Percentiles rank a stretch among this genome's conserved stretches.
These are phyloP conservation scores for Volvox reticuliferus DNA, from an alignment of 139 green algal species.

Conservation along the genomic window DNA sequence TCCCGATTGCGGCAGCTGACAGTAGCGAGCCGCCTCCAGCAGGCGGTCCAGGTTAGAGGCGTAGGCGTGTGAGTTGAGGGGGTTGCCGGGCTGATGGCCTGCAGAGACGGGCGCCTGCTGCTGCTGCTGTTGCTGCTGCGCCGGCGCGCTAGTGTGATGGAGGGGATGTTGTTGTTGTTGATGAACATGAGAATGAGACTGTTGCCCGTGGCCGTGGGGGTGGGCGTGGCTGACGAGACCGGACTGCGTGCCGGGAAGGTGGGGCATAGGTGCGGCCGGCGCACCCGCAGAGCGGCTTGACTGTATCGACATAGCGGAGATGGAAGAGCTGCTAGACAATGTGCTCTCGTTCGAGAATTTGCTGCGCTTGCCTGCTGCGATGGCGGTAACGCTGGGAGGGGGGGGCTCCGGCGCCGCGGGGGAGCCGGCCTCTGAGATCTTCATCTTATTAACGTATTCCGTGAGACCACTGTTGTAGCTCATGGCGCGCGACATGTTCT, in stretches of 20 bases:
- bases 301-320: conserved; percentile 31
- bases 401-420: not conserved
- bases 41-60: conserved; percentile 55
- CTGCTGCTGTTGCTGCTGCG: not conserved
- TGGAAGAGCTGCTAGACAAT: not conserved
- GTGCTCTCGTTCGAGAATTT: conserved; percentile 48
- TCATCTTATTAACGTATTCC: conserved; percentile 58
- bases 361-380: conserved; percentile 46
- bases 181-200: not conserved
- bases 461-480: conserved; percentile 42
- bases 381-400: not conserved
- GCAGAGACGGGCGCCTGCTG: conserved; percentile 1
- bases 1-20: conserved; percentile 48
- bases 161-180: not conserved
- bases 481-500: conserved; percentile 29
- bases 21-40: conserved; percentile 49
- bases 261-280: conserved; percentile 35
- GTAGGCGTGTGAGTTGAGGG: conserved; percentile 42
- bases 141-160: not conserved
- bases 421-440: conserved; percentile 41
- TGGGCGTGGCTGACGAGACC: conserved; percentile 5
- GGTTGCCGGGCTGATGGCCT: conserved; percentile 15
- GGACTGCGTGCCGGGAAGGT: conserved; percentile 3
- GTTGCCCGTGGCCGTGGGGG: conserved; percentile 2
- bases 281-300: conserved; percentile 29